phyloP scores from a whole-genome alignment of 176 grass and related monocot species.

The Eragrostis curvula region DNA sequence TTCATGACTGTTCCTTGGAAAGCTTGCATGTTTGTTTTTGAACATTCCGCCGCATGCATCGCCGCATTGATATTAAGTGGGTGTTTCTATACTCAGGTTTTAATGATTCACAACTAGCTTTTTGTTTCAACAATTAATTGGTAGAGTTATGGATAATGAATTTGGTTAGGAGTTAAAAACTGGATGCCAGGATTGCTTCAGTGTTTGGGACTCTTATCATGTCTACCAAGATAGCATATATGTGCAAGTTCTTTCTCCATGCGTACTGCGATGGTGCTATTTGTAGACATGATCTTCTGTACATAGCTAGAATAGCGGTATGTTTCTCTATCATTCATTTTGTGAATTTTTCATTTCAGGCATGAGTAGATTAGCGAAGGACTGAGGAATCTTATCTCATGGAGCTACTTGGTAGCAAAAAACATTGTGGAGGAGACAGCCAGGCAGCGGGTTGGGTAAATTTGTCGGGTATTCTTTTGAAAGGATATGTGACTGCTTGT shows the following conservation, averaged over 20 bases:
- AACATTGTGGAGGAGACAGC: slow-evolving; percentile 85
- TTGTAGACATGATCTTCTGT: background rate
- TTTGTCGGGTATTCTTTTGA: too few relatives aligned
- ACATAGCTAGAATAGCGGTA: background rate
- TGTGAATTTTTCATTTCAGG: slow-evolving; percentile 29
- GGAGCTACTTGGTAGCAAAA: slow-evolving; percentile 84
- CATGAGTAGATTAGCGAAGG: slow-evolving; percentile 84
- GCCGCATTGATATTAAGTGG: slow-evolving; percentile 79
- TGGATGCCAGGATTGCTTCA: slow-evolving; percentile 89
- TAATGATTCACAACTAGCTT: background rate
- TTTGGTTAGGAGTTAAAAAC: slow-evolving; percentile 79
- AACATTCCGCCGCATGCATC: slow-evolving; percentile 86
- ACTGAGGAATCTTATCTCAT: slow-evolving; percentile 77
- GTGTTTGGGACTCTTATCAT: slow-evolving; percentile 82
- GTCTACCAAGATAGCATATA: slow-evolving; percentile 62
- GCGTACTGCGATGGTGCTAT: background rate
- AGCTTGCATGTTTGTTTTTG: slow-evolving; percentile 84
- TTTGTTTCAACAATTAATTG: background rate
- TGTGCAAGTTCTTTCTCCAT: slow-evolving; percentile 70
- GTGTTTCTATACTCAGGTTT: background rate
- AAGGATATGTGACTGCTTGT: too few relatives aligned
- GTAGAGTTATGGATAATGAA: slow-evolving; percentile 81
- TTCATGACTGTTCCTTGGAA: slow-evolving; percentile 77
- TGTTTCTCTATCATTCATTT: background rate
- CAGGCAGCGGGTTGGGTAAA: too few relatives aligned